Base-by-base conservation (phyloP, 306 rosid species). In the Bauhinia variegata region DNA sequence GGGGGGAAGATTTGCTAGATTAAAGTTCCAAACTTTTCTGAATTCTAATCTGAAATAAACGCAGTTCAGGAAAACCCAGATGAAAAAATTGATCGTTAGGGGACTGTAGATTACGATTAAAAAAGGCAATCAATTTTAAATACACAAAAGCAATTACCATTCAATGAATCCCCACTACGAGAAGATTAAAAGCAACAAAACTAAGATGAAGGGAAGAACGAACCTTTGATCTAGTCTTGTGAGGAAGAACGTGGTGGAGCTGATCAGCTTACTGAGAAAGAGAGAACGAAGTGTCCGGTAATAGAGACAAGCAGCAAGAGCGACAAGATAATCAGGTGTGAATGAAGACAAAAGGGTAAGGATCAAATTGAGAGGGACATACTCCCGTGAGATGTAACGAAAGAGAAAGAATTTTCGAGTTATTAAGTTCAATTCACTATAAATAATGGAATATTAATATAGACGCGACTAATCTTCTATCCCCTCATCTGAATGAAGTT, bases 21-120 rank as follows among this genome's bases (percentile, higher is more conserved):
- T 78, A 64, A 67, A 73, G 55, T 67, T 57, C 49, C 49, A 67
- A 37, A 50, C 18, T 44, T 65, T 23, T 9, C 33, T 6, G 14
- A 72, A 17, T 17, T 17, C 17, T 32, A 68, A 34, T 61, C 60
- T 41, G 30, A 55, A 37, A 47, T 33, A 38, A 23, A 8, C 11
- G 34, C 34, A 18, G 34, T 60, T 39, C 18, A 14, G 17, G 7
- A 39, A 39, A 39, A 11, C 33, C 47, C 68, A 8, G 50, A 71
- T 31, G 11, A 53, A 33, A 54, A 67, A 18, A 13, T 36, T 31
- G 37, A 67, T 49, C 41, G 4, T 2, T 37, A 57, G n/a, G 61
- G 36, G 18, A 36, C 52, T 3, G 28, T 13, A 17, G 43, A 68
- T 42, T 47, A 51, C 43, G 42, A 32, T 10, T 41, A 14, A 19